Evolutionary conservation across 31 red algal genomes (phyloP).

Genomic region (Endocladia muricata): DNA sequence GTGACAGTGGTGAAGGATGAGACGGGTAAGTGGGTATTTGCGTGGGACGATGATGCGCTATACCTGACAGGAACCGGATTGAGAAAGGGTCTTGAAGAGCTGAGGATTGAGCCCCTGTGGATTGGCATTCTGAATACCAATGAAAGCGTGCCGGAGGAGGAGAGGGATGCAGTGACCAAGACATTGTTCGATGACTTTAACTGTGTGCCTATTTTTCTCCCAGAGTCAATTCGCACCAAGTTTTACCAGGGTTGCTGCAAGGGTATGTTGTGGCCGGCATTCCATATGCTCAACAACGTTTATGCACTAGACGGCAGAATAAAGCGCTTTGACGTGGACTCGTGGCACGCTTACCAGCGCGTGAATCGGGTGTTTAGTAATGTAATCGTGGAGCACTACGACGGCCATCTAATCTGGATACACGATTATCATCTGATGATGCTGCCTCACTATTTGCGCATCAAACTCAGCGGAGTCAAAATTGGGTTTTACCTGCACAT

Average conservation of each 20-base stretch:
- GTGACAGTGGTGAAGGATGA: slow-evolving; percentile 66
- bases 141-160: slow-evolving; percentile 43
- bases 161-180: slow-evolving; percentile 46
- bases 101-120: slow-evolving; percentile 78
- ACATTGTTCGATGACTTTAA: slow-evolving; percentile 59
- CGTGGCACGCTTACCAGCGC: slow-evolving; percentile 84
- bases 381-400: slow-evolving; percentile 80
- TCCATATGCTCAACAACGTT: slow-evolving; percentile 10
- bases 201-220: slow-evolving; percentile 83
- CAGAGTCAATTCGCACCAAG: slow-evolving; percentile 52
- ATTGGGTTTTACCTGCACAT: slow-evolving; percentile 98
- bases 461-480: slow-evolving; percentile 78
- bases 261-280: slow-evolving; percentile 79
- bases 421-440: slow-evolving; percentile 99
- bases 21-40: slow-evolving; percentile 62
- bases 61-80: slow-evolving; percentile 87
- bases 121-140: slow-evolving; percentile 84
- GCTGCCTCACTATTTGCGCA: slow-evolving; percentile 78
- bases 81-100: slow-evolving; percentile 65
- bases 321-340: slow-evolving; percentile 60
- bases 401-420: slow-evolving; percentile 88
- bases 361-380: slow-evolving; percentile 92
- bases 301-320: slow-evolving; percentile 26
- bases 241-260: slow-evolving; percentile 99
- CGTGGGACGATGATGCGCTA: slow-evolving; percentile 94